Evolutionary conservation across 116 monocot genomes (phyloP), one percentile per base, ranked within the genome.

Genomic region (Thalassia testudinum): DNA sequence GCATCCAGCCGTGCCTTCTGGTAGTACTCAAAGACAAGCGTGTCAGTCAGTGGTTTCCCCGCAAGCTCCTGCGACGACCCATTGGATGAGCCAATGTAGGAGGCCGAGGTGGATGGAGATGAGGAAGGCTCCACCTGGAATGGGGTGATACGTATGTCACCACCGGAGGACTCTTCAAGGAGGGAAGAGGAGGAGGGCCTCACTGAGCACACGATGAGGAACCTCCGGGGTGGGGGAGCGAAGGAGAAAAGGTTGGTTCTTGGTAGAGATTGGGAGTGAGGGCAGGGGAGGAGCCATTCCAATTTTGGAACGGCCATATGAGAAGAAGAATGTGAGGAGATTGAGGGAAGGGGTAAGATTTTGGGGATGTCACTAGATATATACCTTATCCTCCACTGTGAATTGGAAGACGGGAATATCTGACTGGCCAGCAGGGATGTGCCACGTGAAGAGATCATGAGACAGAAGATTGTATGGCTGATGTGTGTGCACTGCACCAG

Each of bases 1-100:
- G 71, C 70, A 24, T 72, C 63, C 0, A 53, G 34, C 60, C 67
- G 65, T 4, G 81, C 78, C 37, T 59, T 76, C 52, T 50, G 60
- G 62, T 87, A 87, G 64, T 73, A 71, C 26, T 56, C 65, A 20
- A 71, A 78, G 21, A 66, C 73, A 6, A 80, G 65, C 15, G 56
- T 21, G 25, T 75, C 71, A 2, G 68, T 78, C 37, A 59, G 60
- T 21, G 63, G 55, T 30, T 62, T 59, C 60, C 53, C 52, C 62
- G 74, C 76, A 28, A 81, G 54, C 14, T 40, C 21, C 40, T 42
- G 14, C 40, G 25, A 12, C 1, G 37, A 43, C 14, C 17, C 19
- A 15, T 25, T 17, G 42, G 57, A 40, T 0, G 7, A 10, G 11
- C 5, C 14, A 29, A 60, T 7, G 27, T 58, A 7, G 30, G 49